Conservation (phyloP, 257 asterid species). For the Solanum lignicaule region DNA sequence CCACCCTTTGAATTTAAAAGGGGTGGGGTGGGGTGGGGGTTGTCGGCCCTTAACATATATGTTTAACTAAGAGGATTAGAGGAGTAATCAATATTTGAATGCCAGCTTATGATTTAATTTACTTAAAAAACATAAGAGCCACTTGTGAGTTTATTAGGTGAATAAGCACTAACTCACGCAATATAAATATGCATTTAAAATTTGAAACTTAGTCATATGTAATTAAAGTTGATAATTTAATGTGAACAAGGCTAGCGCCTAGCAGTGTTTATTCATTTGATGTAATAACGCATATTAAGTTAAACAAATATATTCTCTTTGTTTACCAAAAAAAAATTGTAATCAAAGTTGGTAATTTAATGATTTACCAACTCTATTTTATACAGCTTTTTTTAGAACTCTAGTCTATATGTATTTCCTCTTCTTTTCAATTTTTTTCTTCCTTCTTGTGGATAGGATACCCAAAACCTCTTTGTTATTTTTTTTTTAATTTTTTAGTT, state of each 20-base stretch:
- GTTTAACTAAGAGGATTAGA: background rate
- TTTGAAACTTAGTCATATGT: background rate
- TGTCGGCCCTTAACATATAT: background rate
- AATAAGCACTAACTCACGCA: background rate
- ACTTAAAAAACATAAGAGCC: background rate
- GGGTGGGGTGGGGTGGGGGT: background rate
- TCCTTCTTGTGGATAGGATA: background rate
- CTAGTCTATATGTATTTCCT: background rate
- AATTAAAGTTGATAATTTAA: background rate
- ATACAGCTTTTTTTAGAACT: background rate
- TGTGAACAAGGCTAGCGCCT: background rate
- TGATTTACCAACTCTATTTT: background rate
- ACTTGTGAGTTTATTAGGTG: background rate
- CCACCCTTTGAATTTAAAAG: background rate
- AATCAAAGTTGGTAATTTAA: background rate
- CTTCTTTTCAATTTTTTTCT: background rate
- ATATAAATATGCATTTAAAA: background rate
- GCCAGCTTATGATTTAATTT: background rate
- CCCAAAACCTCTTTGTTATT: background rate
- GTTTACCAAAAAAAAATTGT: too few relatives aligned
- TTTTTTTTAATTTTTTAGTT: background rate
- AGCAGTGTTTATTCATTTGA: too few relatives aligned
- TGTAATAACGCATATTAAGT: background rate
- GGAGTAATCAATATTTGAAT: background rate
- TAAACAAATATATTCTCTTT: background rate